A percentile compares a stretch with the other conserved stretches of the same genome.
Conservation (phyloP, 176 grass and related monocot species). For the Ensete ventricosum region DNA sequence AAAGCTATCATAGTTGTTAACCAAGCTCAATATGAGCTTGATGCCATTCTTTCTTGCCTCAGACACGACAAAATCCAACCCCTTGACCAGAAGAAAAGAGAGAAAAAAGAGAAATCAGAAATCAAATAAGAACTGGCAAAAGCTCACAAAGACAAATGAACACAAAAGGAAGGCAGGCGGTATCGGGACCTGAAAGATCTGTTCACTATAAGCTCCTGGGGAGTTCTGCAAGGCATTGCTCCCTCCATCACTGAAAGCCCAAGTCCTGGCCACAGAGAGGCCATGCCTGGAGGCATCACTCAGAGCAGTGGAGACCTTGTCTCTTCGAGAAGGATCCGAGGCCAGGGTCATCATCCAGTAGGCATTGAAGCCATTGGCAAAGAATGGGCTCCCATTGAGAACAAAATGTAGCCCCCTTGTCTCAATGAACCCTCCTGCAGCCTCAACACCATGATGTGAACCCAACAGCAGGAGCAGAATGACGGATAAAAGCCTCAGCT, state of each 20-base stretch:
- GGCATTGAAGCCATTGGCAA: constrained; percentile 89
- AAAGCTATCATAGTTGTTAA: constrained; percentile 72
- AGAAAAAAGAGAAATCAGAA: too few relatives aligned
- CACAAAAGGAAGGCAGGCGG: not conserved
- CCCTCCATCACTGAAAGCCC: constrained; percentile 86
- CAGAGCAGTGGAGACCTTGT: constrained; percentile 46
- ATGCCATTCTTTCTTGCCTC: constrained; percentile 65
- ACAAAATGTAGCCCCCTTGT: constrained; percentile 66
- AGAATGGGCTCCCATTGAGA: constrained; percentile 63
- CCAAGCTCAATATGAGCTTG: constrained; percentile 75
- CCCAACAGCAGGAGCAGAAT: not conserved
- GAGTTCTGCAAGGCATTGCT: constrained; percentile 52
- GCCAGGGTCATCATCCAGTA: constrained; percentile 89
- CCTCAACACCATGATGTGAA: not conserved
- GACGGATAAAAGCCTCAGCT: not conserved
- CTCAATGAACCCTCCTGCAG: constrained; percentile 34
- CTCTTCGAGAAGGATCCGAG: constrained; percentile 49
- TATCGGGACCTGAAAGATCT: constrained; percentile 62
- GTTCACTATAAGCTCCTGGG: constrained; percentile 77
- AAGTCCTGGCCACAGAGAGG: constrained; percentile 80
- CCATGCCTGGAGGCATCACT: constrained; percentile 48
- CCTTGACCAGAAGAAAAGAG: constrained; percentile 23
- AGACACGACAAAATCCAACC: constrained; percentile 80
- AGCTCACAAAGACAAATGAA: not conserved
- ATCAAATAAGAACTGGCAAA: too few relatives aligned